These are phyloP conservation scores for Paxillus rubicundulus DNA, from an alignment of 768 basidiomycete genomes.

Conservation along the genomic window DNA sequence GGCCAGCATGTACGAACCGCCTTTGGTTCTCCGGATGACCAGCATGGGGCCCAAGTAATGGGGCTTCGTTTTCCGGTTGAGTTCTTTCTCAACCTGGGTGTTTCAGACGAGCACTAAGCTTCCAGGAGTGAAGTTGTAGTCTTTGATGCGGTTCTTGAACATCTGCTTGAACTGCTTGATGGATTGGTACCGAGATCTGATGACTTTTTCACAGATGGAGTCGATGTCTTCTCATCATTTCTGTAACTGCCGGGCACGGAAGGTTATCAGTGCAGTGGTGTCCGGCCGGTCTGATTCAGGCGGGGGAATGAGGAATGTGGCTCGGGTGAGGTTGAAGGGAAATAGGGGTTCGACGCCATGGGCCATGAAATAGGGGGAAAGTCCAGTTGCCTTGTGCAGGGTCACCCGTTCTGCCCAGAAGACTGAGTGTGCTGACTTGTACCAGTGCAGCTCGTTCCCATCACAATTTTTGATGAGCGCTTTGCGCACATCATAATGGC, in stretches of 20 bases:
- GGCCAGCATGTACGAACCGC: constrained; percentile 24
- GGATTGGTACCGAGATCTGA: too few relatives aligned
- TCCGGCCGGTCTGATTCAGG: not conserved
- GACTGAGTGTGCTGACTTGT: constrained; percentile 14
- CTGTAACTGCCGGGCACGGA: not conserved
- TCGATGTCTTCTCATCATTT: not conserved
- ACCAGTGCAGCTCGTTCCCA: constrained; percentile 1
- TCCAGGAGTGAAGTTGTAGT: not conserved
- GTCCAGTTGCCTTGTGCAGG: not conserved
- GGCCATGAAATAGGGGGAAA: constrained; percentile 4
- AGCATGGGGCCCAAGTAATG: constrained; percentile 27
- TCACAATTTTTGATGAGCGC: constrained; percentile 1
- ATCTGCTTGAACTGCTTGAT: too few relatives aligned
- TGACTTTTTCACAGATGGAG: too few relatives aligned
- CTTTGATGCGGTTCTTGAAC: not conserved
- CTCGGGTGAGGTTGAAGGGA: constrained; percentile 28
- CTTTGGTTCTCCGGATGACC: constrained; percentile 17
- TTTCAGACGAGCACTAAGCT: not conserved
- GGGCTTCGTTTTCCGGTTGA: constrained; percentile 24
- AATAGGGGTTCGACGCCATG: constrained; percentile 31
- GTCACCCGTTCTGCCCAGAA: constrained; percentile 37
- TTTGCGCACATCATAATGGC: too few relatives aligned
- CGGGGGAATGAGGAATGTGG: constrained; percentile 12
- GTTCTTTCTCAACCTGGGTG: not conserved
- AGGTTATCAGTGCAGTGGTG: not conserved